Conservation (phyloP, 768 basidiomycete species). For the Tricholoma sp. region DNA sequence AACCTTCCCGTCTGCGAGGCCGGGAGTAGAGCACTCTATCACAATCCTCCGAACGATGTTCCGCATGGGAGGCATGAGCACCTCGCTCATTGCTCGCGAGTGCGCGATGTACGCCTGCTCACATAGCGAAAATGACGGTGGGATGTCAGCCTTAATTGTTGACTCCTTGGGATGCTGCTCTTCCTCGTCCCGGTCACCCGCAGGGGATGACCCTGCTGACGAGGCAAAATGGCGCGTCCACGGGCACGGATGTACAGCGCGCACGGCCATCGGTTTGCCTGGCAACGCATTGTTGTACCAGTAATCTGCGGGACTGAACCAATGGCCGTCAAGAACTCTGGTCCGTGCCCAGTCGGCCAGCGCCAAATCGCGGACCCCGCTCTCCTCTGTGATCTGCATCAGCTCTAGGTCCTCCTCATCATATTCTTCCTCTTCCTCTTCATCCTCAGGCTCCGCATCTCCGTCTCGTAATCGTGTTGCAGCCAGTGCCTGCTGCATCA, state of each 20-base stretch:
- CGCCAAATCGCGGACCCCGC: constrained; percentile 48
- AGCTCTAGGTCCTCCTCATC: constrained; percentile 41
- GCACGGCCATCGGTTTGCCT: constrained; percentile 32
- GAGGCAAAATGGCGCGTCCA: constrained; percentile 42
- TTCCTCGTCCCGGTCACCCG: constrained; percentile 22
- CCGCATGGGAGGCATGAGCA: constrained; percentile 61
- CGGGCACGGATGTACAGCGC: constrained; percentile 54
- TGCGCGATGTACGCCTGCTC: constrained; percentile 58
- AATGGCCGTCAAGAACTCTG: constrained; percentile 70
- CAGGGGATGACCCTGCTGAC: constrained; percentile 8
- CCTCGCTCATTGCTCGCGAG: constrained; percentile 51
- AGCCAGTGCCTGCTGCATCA: constrained; percentile 65
- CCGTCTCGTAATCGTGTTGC: constrained; percentile 42
- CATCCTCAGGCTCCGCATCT: constrained; percentile 19
- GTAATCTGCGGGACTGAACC: constrained; percentile 70
- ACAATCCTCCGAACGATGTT: constrained; percentile 65
- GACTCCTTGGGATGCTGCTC: constrained; percentile 42
- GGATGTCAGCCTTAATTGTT: constrained; percentile 45
- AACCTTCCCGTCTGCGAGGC: constrained; percentile 17
- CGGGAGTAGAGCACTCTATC: constrained; percentile 52
- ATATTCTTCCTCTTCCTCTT: constrained; percentile 37
- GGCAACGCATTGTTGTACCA: constrained; percentile 44
- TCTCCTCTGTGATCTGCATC: constrained; percentile 36
- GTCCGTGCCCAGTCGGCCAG: constrained; percentile 68
- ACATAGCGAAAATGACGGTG: constrained; percentile 60